Percentiles rank a stretch among this genome's conserved stretches.
phyloP scores from a whole-genome alignment of 805 yeast genomes.

The Ogataea saltuana region DNA sequence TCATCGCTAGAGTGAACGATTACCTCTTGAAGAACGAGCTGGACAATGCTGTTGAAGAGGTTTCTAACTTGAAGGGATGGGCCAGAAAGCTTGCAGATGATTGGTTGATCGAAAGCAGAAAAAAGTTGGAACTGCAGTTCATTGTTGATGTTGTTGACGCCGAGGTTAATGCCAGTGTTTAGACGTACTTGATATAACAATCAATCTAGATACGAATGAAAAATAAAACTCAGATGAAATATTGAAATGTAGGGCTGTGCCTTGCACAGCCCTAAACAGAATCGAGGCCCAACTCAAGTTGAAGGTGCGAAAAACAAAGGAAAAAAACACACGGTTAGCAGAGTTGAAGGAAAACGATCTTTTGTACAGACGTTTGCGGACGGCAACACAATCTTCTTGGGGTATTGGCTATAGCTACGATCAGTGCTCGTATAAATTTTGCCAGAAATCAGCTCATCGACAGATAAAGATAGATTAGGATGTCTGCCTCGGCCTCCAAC shows the following conservation, averaged over 20 bases:
- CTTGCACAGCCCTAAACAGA: not conserved
- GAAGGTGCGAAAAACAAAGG: too few species aligned
- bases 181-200: too few species aligned
- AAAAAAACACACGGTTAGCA: too few species aligned
- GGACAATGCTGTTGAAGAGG: slow-evolving; percentile 90
- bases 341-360: not conserved
- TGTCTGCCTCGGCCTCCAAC: slow-evolving; percentile 3
- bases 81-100: slow-evolving; percentile 84
- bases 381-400: too few species aligned
- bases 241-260: too few species aligned
- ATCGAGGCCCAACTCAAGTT: too few species aligned
- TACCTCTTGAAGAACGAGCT: slow-evolving; percentile 74
- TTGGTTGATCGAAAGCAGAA: slow-evolving; percentile 89
- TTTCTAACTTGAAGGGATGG: slow-evolving; percentile 89
- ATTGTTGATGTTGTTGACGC: slow-evolving; percentile 67
- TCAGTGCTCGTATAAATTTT: too few species aligned
- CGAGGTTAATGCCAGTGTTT: slow-evolving; percentile 50
- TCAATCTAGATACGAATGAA: too few species aligned
- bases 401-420: too few species aligned
- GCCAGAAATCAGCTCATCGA: too few species aligned
- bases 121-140: slow-evolving; percentile 84
- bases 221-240: too few species aligned
- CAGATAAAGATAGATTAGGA: not conserved
- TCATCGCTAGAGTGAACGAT: slow-evolving; percentile 81
- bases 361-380: too few species aligned